Evolutionary conservation across 257 asterid genomes (phyloP).

Genomic region (Cruciata laevipes): DNA sequence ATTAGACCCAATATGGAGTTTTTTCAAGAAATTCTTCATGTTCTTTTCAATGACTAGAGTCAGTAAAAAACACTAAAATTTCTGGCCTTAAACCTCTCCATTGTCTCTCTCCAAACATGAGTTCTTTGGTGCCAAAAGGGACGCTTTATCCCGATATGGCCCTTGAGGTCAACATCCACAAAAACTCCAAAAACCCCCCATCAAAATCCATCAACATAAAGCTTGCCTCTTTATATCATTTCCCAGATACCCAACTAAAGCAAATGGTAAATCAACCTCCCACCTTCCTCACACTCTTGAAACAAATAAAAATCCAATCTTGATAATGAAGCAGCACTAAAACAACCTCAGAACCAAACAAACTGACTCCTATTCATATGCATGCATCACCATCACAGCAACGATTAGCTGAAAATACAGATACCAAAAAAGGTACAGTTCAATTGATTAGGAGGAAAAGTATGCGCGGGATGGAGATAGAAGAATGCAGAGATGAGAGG

Average conservation of each 20-base stretch:
- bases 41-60: slow-evolving; percentile 21
- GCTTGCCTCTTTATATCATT: slow-evolving; percentile 20
- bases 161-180: slow-evolving; percentile 38
- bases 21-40: slow-evolving; percentile 83
- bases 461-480: slow-evolving; percentile 33
- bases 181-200: slow-evolving; percentile 24
- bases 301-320: slow-evolving; percentile 26
- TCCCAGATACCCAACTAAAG: slow-evolving; percentile 24
- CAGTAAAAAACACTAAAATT: slow-evolving; percentile 37
- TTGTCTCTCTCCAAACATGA: slow-evolving; percentile 48
- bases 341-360: slow-evolving; percentile 14
- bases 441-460: slow-evolving; percentile 18
- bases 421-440: slow-evolving; percentile 12
- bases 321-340: slow-evolving; percentile 19
- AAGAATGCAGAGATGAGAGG: slow-evolving; percentile 38
- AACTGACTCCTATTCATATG: not conserved
- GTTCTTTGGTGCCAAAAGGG: slow-evolving; percentile 22
- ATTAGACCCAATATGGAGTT: slow-evolving; percentile 67
- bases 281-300: slow-evolving; percentile 11
- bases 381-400: slow-evolving; percentile 5
- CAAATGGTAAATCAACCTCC: slow-evolving; percentile 7
- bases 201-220: slow-evolving; percentile 25
- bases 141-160: slow-evolving; percentile 23
- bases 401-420: slow-evolving; percentile 4
- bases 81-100: slow-evolving; percentile 46